Conservation (phyloP, 2,329 filamentous ascomycete genomes). For the Paecilomyces variotii region DNA sequence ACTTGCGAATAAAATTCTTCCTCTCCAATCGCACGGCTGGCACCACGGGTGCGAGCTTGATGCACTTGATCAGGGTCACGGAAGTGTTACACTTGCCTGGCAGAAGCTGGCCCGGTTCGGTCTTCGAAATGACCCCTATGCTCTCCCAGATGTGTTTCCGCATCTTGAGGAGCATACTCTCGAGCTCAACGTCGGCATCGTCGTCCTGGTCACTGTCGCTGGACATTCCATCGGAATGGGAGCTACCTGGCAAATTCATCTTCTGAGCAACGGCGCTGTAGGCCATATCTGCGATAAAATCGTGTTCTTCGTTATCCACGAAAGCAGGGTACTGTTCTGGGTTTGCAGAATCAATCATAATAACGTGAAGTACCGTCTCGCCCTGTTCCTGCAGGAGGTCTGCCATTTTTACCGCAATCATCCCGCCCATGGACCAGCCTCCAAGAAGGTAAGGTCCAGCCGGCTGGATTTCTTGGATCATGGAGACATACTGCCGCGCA, state of each 20-base stretch:
- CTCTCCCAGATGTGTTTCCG: background rate
- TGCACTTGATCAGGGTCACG: background rate
- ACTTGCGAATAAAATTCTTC: background rate
- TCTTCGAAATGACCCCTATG: background rate
- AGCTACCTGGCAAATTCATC: background rate
- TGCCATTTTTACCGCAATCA: slow-evolving; percentile 22
- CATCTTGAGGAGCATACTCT: background rate
- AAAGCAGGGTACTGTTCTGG: slow-evolving; percentile 6
- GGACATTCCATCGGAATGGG: background rate
- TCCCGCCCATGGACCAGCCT: slow-evolving; percentile 31
- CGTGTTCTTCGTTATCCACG: background rate
- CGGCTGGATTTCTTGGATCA: slow-evolving; percentile 20
- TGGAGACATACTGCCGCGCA: slow-evolving; percentile 11
- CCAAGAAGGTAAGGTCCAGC: slow-evolving; percentile 30
- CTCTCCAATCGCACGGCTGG: background rate
- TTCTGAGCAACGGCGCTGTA: background rate
- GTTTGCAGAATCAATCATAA: slow-evolving; percentile 15
- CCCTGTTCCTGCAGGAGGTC: slow-evolving; percentile 8
- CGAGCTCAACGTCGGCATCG: background rate
- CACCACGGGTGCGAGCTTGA: background rate
- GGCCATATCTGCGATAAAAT: background rate
- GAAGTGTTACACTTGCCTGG: background rate
- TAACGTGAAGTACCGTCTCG: slow-evolving; percentile 10
- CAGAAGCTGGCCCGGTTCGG: background rate
- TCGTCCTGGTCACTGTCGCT: background rate